Evolutionary conservation across 2,329 filamentous ascomycete species (phyloP), one percentile per base, ranked within the genome.

Genomic region (Neophaeococcomyces mojaviensis): DNA sequence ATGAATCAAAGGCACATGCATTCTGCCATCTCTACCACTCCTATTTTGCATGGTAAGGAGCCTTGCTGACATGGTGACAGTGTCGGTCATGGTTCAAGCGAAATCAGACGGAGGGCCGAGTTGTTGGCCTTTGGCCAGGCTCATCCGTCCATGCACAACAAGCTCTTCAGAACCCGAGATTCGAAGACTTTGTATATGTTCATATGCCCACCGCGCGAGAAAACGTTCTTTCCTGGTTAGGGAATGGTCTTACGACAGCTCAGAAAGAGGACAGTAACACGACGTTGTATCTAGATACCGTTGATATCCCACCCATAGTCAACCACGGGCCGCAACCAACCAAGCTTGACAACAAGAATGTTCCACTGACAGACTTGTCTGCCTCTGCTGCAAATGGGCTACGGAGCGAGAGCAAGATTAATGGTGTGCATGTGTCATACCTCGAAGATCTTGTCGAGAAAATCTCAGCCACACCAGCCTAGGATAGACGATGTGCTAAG

Each of bases 41-140:
- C 24, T 6, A 28, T n/a, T n/a, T n/a, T n/a, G n/a, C n/a, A n/a
- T n/a, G n/a, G n/a, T n/a, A n/a, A n/a, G n/a, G n/a, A n/a, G n/a
- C n/a, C 24, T 28, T 28, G 24, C 24, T 28, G 24, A 62, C 82
- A 46, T 70, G 72, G 0, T 78, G 82, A 43, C 75, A 77, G 46
- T 87, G 83, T 59, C 79, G 76, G 33, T 82, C 78, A 0, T 87
- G 84, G 84, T 84, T 83, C 49, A 87, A 87, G 49, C 79, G 82
- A 10, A 79, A 78, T 0, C 65, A 65, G 4, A 74, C 81, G 0
- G 82, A 81, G 0, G 74, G 71, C 0, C 67, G 81, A 3, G 79
- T 87, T 19, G 79, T 84, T 51, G 82, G 81, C 0, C 59, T 84
- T 5, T 88, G 82, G 76, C 84, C 83, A 0, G 82, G 82, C 0